These are phyloP conservation scores for Rhizophlyctis rosea DNA, from an alignment of 192 early-diverging fungal genomes.

Conservation along the genomic window DNA sequence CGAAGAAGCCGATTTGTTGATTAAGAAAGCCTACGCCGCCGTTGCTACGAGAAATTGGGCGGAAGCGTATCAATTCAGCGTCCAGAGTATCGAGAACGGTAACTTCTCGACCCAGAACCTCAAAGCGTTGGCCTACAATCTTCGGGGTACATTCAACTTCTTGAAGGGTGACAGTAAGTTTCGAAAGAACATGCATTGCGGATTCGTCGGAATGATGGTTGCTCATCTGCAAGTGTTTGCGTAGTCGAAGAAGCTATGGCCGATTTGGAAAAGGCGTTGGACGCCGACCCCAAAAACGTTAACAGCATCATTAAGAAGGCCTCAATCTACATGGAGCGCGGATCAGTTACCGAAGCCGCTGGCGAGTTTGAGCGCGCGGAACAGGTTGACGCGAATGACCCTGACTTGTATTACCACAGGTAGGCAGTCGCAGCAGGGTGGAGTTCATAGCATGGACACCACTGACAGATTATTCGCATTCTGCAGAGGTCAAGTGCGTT, in stretches of 20 bases:
- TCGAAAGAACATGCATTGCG: constrained; percentile 12
- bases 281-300: constrained; percentile 72
- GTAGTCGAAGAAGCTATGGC: constrained; percentile 62
- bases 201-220: constrained; percentile 4
- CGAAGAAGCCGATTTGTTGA: constrained; percentile 25
- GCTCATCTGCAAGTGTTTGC: background rate
- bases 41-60: constrained; percentile 46
- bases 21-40: constrained; percentile 60
- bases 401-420: constrained; percentile 89
- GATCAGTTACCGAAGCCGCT: constrained; percentile 57
- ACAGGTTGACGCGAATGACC: constrained; percentile 63
- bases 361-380: constrained; percentile 70
- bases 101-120: constrained; percentile 33
- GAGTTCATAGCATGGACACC: constrained; percentile 8
- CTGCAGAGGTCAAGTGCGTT: constrained; percentile 71
- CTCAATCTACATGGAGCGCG: constrained; percentile 87
- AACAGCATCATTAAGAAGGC: constrained; percentile 88
- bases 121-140: constrained; percentile 72
- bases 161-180: constrained; percentile 76
- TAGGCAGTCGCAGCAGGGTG: background rate
- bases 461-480: too few species aligned
- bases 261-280: constrained; percentile 77
- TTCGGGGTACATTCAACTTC: constrained; percentile 86
- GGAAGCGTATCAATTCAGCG: constrained; percentile 17
- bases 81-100: constrained; percentile 5